Evolutionary conservation across 768 basidiomycete species (phyloP), one percentile per base, ranked within the genome.

Genomic region (Hemileccinum rubropunctum): DNA sequence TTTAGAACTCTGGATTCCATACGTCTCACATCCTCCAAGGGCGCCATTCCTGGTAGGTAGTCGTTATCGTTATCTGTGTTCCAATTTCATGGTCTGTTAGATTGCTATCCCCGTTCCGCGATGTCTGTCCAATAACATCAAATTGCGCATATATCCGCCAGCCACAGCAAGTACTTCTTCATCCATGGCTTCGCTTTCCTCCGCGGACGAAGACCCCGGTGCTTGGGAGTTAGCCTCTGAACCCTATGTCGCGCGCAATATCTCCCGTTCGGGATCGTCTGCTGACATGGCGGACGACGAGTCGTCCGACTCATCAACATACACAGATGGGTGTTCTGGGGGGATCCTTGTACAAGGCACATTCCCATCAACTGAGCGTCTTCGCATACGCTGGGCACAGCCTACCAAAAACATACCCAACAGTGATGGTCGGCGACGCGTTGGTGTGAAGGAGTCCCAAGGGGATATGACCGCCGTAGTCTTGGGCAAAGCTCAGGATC

Each of bases 251-350:
- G 80, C 86, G 10, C 81, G 85, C 30, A 72, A 63, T 26, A 50
- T 72, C 6, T 76, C 79, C 12, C 79, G 84, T 30, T 67, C 79
- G 1, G 76, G 76, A 44, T 84, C 86, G 6, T 83, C 83, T 58
- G 82, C 75, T 36, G 77, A 86, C 59, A 82, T 89, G 60, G 88
- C 88, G 0, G 88, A 91, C 55, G 89, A 90, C 56, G 88, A 91
- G 60, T 86, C 86, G 3, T 86, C 85, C 35, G 88, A 90, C 61
- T 84, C 86, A 1, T 83, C 74, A 65, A 32, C 77, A 64, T 28
- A 71, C 74, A 32, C 60, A 8, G 78, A 78, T 2, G 71, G 72
- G 1, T 75, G 80, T 51, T 69, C 80, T 15, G 83, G 85, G 37
- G 83, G 79, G 1, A 84, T 80, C 50, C 77, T 80, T 15, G 76